Evolutionary conservation across 306 rosid genomes (phyloP).

Genomic region (Crotalaria pallida): DNA sequence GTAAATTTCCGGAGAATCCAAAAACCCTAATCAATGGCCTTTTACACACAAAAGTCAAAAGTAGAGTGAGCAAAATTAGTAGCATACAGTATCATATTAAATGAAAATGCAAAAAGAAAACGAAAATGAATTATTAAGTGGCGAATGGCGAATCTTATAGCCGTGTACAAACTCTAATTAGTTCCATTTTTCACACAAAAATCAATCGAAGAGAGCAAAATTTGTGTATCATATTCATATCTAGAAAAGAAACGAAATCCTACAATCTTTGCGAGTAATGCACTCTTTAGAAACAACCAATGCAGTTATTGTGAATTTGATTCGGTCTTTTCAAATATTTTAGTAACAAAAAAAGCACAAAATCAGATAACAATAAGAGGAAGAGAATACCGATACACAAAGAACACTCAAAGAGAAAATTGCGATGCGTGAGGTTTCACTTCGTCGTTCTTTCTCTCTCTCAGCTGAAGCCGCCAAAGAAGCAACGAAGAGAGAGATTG

Average conservation of each 20-base stretch:
- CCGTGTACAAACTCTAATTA: constrained; percentile 11
- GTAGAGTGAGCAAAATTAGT: not conserved
- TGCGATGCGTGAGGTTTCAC: not conserved
- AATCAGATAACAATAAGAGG: not conserved
- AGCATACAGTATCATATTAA: not conserved
- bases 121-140: no score
- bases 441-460: constrained; percentile 4
- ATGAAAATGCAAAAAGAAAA: not conserved
- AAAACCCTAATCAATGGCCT: constrained; percentile 11
- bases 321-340: no score
- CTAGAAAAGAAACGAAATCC: constrained; percentile 5
- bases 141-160: not conserved
- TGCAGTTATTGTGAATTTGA: not conserved
- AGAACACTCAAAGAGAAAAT: not conserved
- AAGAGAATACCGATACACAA: constrained; percentile 6
- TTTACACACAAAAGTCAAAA: not conserved
- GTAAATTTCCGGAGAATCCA: not conserved
- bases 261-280: not conserved
- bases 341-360: not conserved
- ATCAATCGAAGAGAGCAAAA: not conserved
- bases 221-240: not conserved
- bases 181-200: not conserved
- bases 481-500: not conserved
- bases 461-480: constrained; percentile 18
- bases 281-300: not conserved